Conservation (phyloP, 169 alveolate species). For the Plasmodium sp. region DNA sequence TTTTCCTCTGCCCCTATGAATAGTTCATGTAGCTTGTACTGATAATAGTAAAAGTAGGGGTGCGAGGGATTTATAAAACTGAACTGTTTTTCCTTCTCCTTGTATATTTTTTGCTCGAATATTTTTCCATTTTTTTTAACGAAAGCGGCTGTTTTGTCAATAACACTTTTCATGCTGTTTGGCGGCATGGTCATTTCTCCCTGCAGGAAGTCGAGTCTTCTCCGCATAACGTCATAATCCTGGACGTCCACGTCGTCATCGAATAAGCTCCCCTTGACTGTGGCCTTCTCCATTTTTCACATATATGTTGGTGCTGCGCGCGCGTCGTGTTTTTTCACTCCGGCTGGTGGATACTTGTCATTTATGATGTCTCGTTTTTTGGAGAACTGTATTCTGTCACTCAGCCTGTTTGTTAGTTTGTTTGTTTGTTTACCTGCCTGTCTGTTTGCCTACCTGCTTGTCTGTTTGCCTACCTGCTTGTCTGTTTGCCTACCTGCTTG, state of each 20-base stretch:
- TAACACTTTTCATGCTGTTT: constrained; percentile 86
- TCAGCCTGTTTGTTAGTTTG: background rate
- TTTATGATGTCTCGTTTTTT: background rate
- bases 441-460: background rate
- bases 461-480: too few relatives aligned
- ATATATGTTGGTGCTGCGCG: background rate
- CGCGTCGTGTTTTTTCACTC: background rate
- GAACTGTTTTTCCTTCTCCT: constrained; percentile 86
- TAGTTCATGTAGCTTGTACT: constrained; percentile 86
- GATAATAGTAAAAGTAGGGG: constrained; percentile 89
- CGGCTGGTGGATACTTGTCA: background rate
- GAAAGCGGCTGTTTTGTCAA: constrained; percentile 93
- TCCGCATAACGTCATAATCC: constrained; percentile 20
- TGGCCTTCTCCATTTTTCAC: constrained; percentile 38
- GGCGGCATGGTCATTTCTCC: constrained; percentile 91
- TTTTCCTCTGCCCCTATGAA: constrained; percentile 45
- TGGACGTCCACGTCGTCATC: constrained; percentile 55
- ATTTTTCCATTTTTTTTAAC: constrained; percentile 93
- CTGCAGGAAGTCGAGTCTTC: constrained; percentile 33
- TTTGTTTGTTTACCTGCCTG: too few relatives aligned
- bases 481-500: background rate
- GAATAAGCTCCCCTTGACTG: constrained; percentile 46
- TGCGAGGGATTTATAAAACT: constrained; percentile 87
- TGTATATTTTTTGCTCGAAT: constrained; percentile 88
- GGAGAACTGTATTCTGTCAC: background rate